Base-by-base conservation (phyloP, 768 basidiomycete genomes). In the Boletus insuetus region DNA sequence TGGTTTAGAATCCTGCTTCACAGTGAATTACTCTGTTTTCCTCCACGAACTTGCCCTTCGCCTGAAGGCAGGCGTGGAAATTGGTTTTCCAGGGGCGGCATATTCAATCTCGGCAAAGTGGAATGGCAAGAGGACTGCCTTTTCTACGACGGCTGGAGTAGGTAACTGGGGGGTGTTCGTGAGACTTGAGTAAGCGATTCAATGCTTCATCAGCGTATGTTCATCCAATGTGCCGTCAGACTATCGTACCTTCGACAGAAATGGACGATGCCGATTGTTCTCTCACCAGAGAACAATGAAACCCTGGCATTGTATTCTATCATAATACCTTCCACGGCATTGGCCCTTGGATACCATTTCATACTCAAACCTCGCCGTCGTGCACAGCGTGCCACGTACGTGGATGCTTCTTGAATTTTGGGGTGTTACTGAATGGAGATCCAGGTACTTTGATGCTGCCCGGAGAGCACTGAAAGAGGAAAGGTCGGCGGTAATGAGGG, bases 391-490 rank as follows among this genome's bases (percentile, higher is more conserved):
- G 67, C 79, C 45, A 74, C 74, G 86, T 86, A 81, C 64, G 56
- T 58, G 5, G 47, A 44, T 17, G 48, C 52, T 48, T 49, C 56
- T 51, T 46, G n/a, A 42, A 41, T 56, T 60, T 47, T 26, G 34
- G 59, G 40, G 43, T 47, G 9, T 58, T 61, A 26, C 60, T 56
- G 52, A 68, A 62, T 46, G 46, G 51, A 54, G 49, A 56, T 57
- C 37, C 65, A 93, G 90, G 53, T 82, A 84, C 65, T 81, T 94
- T 63, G 80, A 79, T 31, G 78, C 83, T 38, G 80, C 87, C 35
- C 82, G 85, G 50, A 80, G 78, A 58, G 80, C 80, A 39, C 72
- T 84, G 53, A 76, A 82, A 49, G 86, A 91, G 54, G 83, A 85
- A 65, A 82, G 86, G 58, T 78, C 80, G 12, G 84, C 82, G 63